Evolutionary conservation across 495 filamentous ascomycete genomes (phyloP).

Genomic region (Baudoinia panamericana): DNA sequence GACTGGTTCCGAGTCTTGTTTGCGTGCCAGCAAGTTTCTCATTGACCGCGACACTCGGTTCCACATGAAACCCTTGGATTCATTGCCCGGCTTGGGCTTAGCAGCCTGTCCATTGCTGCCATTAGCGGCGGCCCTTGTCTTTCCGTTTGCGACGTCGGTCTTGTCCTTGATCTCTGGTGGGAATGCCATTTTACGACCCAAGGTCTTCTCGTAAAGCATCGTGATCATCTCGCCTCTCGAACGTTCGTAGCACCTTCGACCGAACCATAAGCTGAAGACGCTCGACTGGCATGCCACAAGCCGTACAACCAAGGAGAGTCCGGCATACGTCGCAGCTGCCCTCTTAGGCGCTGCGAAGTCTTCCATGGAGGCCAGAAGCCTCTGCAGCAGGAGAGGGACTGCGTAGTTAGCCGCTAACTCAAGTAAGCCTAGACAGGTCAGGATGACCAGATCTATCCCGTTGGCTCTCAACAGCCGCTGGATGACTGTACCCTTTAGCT

Average conservation of each 20-base stretch:
- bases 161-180: background rate
- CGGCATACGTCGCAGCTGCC: constrained; percentile 52
- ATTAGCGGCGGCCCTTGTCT: constrained; percentile 10
- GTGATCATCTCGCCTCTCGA: constrained; percentile 76
- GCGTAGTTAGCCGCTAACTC: constrained; percentile 51
- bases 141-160: constrained; percentile 23
- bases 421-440: constrained; percentile 44
- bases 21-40: constrained; percentile 18
- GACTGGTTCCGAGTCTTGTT: constrained; percentile 13
- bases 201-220: constrained; percentile 74
- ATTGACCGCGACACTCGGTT: background rate
- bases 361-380: constrained; percentile 55
- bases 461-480: constrained; percentile 57
- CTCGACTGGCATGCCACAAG: constrained; percentile 51
- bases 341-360: constrained; percentile 35
- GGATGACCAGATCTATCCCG: constrained; percentile 58
- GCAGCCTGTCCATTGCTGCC: constrained; percentile 1
- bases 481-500: constrained; percentile 57
- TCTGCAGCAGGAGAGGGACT: constrained; percentile 55
- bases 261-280: constrained; percentile 62
- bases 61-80: background rate
- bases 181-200: constrained; percentile 51
- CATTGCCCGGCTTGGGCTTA: constrained; percentile 5
- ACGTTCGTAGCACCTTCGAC: constrained; percentile 61
- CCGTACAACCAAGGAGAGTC: constrained; percentile 44